Base-by-base conservation (phyloP, 306 rosid species). In the Purshia tridentata region DNA sequence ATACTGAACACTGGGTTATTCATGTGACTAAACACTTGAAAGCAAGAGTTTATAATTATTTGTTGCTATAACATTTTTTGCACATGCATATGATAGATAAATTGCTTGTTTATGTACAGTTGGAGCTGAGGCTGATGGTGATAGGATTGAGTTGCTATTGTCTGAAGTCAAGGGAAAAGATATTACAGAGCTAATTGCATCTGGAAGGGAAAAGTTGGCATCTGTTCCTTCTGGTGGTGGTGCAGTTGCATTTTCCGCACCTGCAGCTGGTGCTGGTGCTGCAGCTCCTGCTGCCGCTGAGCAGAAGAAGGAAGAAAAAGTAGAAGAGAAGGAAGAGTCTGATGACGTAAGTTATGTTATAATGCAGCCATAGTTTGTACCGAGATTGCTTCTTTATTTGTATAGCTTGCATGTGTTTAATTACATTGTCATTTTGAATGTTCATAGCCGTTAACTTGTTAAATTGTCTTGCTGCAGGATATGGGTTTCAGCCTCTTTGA, bases 401-500 rank as follows among this genome's bases (percentile, higher is more conserved):
- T 59, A 4, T 29, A 0, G 5, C 3, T 61, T 8, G 22, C 3
- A 6, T 54, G 18, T 50, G 1, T 14, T 45, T 63, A 0, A 20
- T 68, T 12, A 44, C 2, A 47, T n/a, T 22, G 29, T 66, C 51
- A 39, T n/a, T 2, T 35, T 16, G 2, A 29, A 42, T 77, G 35
- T 59, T 74, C 41, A 57, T 57, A 57, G 4, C 11, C 10, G 44
- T 0, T 42, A 19, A 42, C 29, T 18, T 5, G 7, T 40, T 18
- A 44, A 42, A 9, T 44, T 19, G 4, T 0, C 23, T 45, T 77
- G 61, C 20, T 82, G 66, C 91, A 88, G 96, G 96, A 88, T 40
- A 86, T 90, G 91, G 91, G 93, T 18, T 90, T 90, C 69, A 76
- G 96, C 76, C 85, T 90, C 44, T 90, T 90, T 3, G 93, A 88